A percentile compares a stretch with the other conserved stretches of the same genome.
Conservation (phyloP, 192 early-diverging fungal genomes). For the Gigaspora rosea region DNA sequence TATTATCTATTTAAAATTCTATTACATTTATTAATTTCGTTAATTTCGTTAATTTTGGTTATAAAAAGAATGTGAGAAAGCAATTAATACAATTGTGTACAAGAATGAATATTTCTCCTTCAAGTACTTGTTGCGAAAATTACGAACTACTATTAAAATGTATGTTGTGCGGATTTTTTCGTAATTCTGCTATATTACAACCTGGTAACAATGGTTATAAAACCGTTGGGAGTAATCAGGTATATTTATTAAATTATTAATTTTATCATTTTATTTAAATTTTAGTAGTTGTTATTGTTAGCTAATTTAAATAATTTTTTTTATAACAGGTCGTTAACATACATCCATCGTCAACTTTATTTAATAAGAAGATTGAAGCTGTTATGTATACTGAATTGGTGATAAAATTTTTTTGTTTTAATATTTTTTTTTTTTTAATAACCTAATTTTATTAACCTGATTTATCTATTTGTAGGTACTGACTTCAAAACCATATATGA, state of each 20-base stretch:
- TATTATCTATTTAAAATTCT: not conserved
- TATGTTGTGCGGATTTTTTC: slow-evolving; percentile 87
- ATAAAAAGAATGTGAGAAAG: slow-evolving; percentile 73
- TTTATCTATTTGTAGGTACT: slow-evolving; percentile 53
- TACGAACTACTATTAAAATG: slow-evolving; percentile 78
- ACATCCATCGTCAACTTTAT: slow-evolving; percentile 87
- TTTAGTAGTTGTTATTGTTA: not conserved
- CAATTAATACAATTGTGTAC: slow-evolving; percentile 82
- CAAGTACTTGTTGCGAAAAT: slow-evolving; percentile 68
- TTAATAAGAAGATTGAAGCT: slow-evolving; percentile 73
- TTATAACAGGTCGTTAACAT: slow-evolving; percentile 74
- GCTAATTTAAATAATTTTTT: slow-evolving; percentile 40
- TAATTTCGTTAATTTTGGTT: not conserved
- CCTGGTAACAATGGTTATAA: slow-evolving; percentile 81
- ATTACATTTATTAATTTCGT: not conserved
- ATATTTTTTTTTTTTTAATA: slow-evolving; percentile 14
- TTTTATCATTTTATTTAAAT: too few species aligned
- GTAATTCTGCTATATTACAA: slow-evolving; percentile 84
- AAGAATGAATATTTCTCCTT: slow-evolving; percentile 66
- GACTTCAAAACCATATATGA: slow-evolving; percentile 87
- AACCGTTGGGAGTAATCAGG: slow-evolving; percentile 57
- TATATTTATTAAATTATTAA: not conserved
- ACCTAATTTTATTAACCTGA: not conserved
- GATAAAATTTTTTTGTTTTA: slow-evolving; percentile 12
- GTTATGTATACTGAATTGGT: slow-evolving; percentile 92